phyloP scores from a whole-genome alignment of 352 stramenopile genomes.

The Pythium phragmitis region DNA sequence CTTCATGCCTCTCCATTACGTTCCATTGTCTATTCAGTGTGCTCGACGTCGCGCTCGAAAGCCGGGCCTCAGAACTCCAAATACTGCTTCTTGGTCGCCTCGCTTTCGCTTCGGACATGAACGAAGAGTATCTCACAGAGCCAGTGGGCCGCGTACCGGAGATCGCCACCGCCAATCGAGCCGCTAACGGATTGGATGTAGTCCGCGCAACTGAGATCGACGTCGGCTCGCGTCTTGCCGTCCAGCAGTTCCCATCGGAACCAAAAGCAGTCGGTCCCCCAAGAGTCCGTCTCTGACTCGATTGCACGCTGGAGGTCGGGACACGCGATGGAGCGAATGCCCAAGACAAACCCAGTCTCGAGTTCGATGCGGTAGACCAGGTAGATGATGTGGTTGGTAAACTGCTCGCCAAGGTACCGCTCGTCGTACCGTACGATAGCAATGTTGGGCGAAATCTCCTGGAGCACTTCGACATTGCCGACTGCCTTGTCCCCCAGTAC shows the following conservation, averaged over 20 bases:
- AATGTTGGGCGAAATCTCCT: not conserved
- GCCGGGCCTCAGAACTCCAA: not conserved
- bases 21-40: too few species aligned
- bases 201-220: slow-evolving; percentile 3
- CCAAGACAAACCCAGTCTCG: slow-evolving; percentile 4
- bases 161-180: not conserved
- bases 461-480: slow-evolving; percentile 7
- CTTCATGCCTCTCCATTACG: too few species aligned
- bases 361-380: slow-evolving; percentile 14
- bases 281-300: slow-evolving; percentile 4
- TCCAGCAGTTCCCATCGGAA: slow-evolving; percentile 18
- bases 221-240: not conserved
- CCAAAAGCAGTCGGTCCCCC: slow-evolving; percentile 17
- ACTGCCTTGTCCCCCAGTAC: not conserved
- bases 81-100: not conserved
- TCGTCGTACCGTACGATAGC: slow-evolving; percentile 21
- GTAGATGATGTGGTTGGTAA: slow-evolving; percentile 19
- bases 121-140: not conserved
- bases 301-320: slow-evolving; percentile 10
- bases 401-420: not conserved
- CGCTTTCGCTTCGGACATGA: not conserved
- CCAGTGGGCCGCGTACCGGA: not conserved
- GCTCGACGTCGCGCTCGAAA: too few species aligned
- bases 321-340: slow-evolving; percentile 10
- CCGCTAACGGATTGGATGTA: not conserved